A percentile compares a stretch with the other conserved stretches of the same genome.
Evolutionary conservation across 2,329 filamentous ascomycete species (phyloP).

Genomic region (Claviceps sp.): DNA sequence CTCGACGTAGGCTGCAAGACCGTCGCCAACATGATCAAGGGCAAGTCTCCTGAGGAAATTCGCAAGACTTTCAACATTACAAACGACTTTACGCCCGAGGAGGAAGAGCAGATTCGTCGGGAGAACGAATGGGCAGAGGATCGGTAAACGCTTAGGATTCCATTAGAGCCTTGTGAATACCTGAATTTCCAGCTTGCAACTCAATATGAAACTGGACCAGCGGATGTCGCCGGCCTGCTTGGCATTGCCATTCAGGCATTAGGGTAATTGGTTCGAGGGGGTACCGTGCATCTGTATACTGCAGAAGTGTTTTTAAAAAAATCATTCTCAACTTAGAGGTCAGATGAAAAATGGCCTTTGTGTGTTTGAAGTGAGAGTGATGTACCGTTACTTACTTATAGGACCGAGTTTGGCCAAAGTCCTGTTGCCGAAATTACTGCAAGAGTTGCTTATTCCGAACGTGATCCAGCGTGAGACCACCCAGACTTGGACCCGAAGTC

Average conservation of each 20-base stretch:
- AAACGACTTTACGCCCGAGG: constrained; percentile 97
- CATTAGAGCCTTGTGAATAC: background rate
- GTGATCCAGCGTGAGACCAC: no score
- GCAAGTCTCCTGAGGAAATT: constrained; percentile 98
- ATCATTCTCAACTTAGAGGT: background rate
- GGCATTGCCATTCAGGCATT: constrained; percentile 10
- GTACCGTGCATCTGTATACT: constrained; percentile 4
- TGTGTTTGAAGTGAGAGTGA: background rate
- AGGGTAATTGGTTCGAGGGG: constrained; percentile 7
- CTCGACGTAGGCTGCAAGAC: constrained; percentile 95
- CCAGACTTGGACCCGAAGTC: no score
- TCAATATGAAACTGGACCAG: background rate
- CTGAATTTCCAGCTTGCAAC: background rate
- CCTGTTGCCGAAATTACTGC: background rate
- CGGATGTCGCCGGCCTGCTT: background rate
- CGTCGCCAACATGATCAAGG: constrained; percentile 99
- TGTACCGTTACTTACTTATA: background rate
- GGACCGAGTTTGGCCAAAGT: background rate
- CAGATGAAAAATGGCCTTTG: background rate
- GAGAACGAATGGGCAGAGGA: constrained; percentile 92
- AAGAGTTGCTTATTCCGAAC: no score
- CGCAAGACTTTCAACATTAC: constrained; percentile 99
- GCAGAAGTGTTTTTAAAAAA: background rate
- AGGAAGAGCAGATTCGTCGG: constrained; percentile 92
- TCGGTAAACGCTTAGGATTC: constrained; percentile 33